phyloP scores from a whole-genome alignment of 495 filamentous ascomycete species.

The Entonaema liquescens region DNA sequence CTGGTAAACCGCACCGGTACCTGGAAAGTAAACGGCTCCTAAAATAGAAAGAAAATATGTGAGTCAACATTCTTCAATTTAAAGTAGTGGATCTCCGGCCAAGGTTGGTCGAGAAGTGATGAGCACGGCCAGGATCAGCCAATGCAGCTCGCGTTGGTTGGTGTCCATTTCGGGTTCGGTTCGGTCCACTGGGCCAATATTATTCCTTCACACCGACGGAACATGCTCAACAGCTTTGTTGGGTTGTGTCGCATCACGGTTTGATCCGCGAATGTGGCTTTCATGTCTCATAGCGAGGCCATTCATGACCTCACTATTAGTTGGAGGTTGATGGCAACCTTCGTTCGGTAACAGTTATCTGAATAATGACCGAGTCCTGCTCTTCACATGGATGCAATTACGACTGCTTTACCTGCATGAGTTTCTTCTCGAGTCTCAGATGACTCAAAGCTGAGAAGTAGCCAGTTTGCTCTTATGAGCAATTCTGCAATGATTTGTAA shows the following conservation, averaged over 20 bases:
- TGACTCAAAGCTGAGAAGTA: constrained; percentile 67
- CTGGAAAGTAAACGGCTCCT: constrained; percentile 43
- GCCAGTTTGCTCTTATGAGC: constrained; percentile 64
- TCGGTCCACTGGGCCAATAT: constrained; percentile 34
- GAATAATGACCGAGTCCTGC: constrained; percentile 16
- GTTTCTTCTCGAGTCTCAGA: constrained; percentile 59
- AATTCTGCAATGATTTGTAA: constrained; percentile 58
- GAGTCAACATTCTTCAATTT: constrained; percentile 30
- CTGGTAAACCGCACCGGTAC: constrained; percentile 27
- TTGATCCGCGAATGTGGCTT: constrained; percentile 15
- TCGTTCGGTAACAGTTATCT: constrained; percentile 11
- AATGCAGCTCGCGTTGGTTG: constrained; percentile 37
- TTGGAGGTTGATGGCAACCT: constrained; percentile 8
- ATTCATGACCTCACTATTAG: constrained; percentile 15
- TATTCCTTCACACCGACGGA: constrained; percentile 17
- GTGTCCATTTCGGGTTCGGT: constrained; percentile 21
- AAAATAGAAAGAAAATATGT: constrained; percentile 36
- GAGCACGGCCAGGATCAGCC: constrained; percentile 20
- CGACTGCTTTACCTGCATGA: constrained; percentile 65
- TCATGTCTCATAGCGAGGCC: constrained; percentile 18
- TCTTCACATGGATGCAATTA: constrained; percentile 60
- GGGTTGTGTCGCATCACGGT: constrained; percentile 17
- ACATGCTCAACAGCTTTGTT: constrained; percentile 43
- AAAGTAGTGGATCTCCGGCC: constrained; percentile 13
- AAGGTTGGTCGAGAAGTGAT: not conserved